Conservation (phyloP, 257 asterid species). For the Przewalskia tangutica region DNA sequence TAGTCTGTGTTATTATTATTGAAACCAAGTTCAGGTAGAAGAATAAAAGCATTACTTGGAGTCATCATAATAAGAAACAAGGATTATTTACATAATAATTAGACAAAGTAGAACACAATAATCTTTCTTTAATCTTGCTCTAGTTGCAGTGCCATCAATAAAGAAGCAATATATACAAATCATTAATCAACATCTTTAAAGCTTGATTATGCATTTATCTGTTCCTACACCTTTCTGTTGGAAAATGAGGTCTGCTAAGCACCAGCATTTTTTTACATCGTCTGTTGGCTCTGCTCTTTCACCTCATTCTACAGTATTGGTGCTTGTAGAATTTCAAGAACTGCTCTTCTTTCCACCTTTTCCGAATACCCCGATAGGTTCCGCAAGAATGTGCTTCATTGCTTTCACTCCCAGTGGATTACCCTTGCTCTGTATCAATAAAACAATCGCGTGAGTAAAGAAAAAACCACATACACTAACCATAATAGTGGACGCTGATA, state of each 20-base stretch:
- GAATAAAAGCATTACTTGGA: background rate
- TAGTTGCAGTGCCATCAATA: background rate
- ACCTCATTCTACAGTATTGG: background rate
- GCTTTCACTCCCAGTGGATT: conserved; percentile 73
- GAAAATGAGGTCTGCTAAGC: background rate
- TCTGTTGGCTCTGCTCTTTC: background rate
- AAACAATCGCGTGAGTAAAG: background rate
- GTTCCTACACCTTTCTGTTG: background rate
- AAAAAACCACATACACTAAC: background rate
- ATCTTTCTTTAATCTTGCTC: background rate
- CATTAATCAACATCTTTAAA: background rate
- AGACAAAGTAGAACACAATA: background rate
- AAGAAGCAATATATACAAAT: background rate
- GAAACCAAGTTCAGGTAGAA: background rate
- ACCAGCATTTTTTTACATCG: background rate
- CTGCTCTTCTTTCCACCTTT: conserved; percentile 31
- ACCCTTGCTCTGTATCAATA: conserved; percentile 39
- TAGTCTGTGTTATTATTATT: background rate
- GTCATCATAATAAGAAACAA: background rate
- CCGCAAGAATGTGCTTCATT: conserved; percentile 49
- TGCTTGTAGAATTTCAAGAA: conserved; percentile 10
- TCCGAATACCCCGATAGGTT: conserved; percentile 29
- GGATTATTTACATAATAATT: background rate
- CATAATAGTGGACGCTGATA: no score
- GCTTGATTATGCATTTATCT: background rate